phyloP scores from a whole-genome alignment of 176 grass and related monocot genomes.

The Zoysia japonica region DNA sequence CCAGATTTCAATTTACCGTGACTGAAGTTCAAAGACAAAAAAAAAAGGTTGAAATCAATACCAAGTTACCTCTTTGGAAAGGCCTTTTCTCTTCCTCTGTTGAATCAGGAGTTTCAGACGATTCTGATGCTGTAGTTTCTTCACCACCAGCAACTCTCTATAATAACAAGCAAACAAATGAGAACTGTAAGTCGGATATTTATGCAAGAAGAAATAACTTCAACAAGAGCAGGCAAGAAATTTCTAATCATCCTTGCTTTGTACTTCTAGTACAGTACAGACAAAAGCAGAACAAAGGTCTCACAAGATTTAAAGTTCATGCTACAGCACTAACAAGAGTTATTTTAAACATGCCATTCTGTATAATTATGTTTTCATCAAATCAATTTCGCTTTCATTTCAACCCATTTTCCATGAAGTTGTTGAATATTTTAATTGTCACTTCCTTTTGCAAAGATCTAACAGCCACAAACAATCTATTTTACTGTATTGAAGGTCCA shows the following conservation, averaged over 20 bases:
- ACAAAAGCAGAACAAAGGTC: conserved; percentile 1
- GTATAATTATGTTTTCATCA: conserved; percentile 1
- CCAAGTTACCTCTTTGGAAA: conserved; percentile 66
- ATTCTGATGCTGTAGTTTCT: conserved; percentile 49
- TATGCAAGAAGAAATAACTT: conserved; percentile 7
- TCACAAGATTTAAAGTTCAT: conserved; percentile 14
- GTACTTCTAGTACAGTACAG: conserved; percentile 16
- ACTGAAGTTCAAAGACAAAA: conserved; percentile 12
- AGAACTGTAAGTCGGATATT: conserved; percentile 24
- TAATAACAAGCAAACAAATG: conserved; percentile 32
- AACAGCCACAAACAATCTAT: neutral
- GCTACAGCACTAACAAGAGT: conserved; percentile 20
- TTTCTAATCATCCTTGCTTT: neutral
- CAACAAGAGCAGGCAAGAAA: neutral
- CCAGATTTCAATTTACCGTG: neutral
- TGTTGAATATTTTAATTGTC: neutral
- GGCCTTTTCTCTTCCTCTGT: conserved; percentile 64
- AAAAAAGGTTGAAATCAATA: neutral
- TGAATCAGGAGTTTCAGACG: conserved; percentile 51
- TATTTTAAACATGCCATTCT: neutral
- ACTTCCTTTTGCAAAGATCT: conserved; percentile 22
- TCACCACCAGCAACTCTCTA: conserved; percentile 71
- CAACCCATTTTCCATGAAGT: neutral
- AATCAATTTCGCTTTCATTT: neutral
- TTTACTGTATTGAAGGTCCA: neutral